Conservation (phyloP, 176 grass and related monocot genomes). For the Canna indica region DNA sequence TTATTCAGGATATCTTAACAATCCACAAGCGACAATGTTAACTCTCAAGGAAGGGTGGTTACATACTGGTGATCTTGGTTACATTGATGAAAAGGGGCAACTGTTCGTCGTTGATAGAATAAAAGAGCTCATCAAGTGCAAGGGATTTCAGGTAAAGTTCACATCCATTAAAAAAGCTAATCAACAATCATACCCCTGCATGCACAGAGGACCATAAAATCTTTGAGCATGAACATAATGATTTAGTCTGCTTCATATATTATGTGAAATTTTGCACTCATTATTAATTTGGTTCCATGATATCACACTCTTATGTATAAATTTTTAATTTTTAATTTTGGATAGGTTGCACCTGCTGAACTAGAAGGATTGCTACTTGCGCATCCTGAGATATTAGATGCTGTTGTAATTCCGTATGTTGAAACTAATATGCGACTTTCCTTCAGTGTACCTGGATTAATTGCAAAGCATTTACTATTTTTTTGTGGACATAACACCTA, state of each 20-base stretch:
- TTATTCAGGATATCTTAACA: conserved; percentile 73
- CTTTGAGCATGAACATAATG: neutral
- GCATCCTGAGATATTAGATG: conserved; percentile 75
- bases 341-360: conserved; percentile 85
- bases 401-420: conserved; percentile 89
- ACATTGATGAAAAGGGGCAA: conserved; percentile 57
- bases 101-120: conserved; percentile 89
- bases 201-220: too few relatives aligned
- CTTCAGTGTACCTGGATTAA: too few relatives aligned
- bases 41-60: conserved; percentile 87
- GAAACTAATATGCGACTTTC: neutral
- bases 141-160: conserved; percentile 79
- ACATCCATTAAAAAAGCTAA: too few relatives aligned
- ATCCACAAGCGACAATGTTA: conserved; percentile 72
- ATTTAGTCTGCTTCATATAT: neutral
- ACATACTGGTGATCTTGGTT: conserved; percentile 90
- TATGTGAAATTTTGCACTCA: too few relatives aligned
- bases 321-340: neutral
- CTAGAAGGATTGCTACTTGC: conserved; percentile 86
- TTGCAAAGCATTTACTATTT: conserved; percentile 9
- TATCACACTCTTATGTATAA: neutral
- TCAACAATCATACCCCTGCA: too few relatives aligned
- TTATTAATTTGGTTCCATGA: too few relatives aligned
- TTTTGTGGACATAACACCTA: neutral
- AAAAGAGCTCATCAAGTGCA: conserved; percentile 96